Evolutionary conservation across 2,329 filamentous ascomycete genomes (phyloP), one percentile per base, ranked within the genome.

Genomic region (Emergomyces orientalis): DNA sequence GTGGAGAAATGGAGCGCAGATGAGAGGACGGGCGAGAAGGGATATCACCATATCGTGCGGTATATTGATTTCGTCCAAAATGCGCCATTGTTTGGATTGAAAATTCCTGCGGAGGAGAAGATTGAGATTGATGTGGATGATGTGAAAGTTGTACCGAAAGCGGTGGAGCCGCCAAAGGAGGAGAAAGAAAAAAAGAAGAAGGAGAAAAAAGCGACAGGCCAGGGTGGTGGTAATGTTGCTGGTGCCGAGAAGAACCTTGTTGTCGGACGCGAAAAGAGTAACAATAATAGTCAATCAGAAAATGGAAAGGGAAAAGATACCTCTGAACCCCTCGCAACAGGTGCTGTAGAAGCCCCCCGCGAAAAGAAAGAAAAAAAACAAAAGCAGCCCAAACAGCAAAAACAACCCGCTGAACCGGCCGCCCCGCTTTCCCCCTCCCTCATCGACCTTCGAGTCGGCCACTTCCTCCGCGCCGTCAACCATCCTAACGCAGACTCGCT

Each of bases 131-230:
- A 97, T 75, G 79, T 85, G 59, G 86, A 91, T 70, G 88, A 92
- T 69, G 84, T 97, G 64, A 83, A 90, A 66, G 92, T 91, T 75
- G 88, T 92, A 70, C 93, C 94, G 79, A 93, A 93, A 69, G 89
- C 89, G 25, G 86, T 93, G 65, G 91, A 96, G 69, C 86, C 89
- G 70, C 96, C 95, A 82, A 91, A 91, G 63, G 93, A 97, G 82
- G 97, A 97, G 82, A 92, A 97, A 83, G 86, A 88, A 57, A 85
- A 93, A 78, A 97, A 96, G 88, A 96, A 95, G 82, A 91, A 96
- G 87, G 95, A 95, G 82, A 91, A 96, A 79, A 96, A 96, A 82
- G 89, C 52, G 65, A 71, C 47, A 30, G 65, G 52, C 49, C 64
- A 59, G 27, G 58, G 63, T 52, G 60, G 63, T 58, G 41, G 65